A percentile compares a stretch with the other conserved stretches of the same genome.
phyloP scores from a whole-genome alignment of 768 basidiomycete species.

The Ramaria sp. region DNA sequence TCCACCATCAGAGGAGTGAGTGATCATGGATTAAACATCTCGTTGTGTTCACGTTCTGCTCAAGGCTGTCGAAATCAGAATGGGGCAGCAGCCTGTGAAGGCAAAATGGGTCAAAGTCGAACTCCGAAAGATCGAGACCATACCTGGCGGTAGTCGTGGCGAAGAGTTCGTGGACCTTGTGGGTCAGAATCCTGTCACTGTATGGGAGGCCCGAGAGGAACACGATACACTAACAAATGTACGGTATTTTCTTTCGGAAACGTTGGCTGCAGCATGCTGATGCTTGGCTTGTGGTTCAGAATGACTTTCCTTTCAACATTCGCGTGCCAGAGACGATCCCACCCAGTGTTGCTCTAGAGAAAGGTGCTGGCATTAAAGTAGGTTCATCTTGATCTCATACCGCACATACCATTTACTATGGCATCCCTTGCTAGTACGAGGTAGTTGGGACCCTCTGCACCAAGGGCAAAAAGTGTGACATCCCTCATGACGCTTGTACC shows the following conservation, averaged over 20 bases:
- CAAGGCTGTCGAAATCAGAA: conserved; percentile 79
- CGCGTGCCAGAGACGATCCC: conserved; percentile 90
- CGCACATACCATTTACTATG: too few relatives aligned
- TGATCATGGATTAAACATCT: conserved; percentile 15
- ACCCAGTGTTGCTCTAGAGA: conserved; percentile 72
- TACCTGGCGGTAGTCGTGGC: conserved; percentile 56
- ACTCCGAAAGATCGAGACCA: conserved; percentile 80
- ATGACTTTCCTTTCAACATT: conserved; percentile 84
- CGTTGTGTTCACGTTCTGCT: conserved; percentile 4
- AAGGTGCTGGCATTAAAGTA: conserved; percentile 38
- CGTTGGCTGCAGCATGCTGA: background rate
- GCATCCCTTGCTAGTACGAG: conserved; percentile 45
- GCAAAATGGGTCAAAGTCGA: conserved; percentile 90
- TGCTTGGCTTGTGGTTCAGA: conserved; percentile 30
- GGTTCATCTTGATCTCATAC: background rate
- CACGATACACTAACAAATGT: conserved; percentile 62
- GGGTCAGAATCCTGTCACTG: conserved; percentile 68
- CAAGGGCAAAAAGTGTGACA: conserved; percentile 69
- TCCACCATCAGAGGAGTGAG: conserved; percentile 80
- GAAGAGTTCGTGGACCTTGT: conserved; percentile 75
- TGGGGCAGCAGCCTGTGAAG: conserved; percentile 65
- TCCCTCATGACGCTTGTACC: background rate
- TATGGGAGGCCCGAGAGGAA: conserved; percentile 77
- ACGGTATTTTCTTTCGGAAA: conserved; percentile 15
- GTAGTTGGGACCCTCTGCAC: conserved; percentile 79